phyloP scores from a whole-genome alignment of 129 eudicot species.

The Artemisia annua region DNA sequence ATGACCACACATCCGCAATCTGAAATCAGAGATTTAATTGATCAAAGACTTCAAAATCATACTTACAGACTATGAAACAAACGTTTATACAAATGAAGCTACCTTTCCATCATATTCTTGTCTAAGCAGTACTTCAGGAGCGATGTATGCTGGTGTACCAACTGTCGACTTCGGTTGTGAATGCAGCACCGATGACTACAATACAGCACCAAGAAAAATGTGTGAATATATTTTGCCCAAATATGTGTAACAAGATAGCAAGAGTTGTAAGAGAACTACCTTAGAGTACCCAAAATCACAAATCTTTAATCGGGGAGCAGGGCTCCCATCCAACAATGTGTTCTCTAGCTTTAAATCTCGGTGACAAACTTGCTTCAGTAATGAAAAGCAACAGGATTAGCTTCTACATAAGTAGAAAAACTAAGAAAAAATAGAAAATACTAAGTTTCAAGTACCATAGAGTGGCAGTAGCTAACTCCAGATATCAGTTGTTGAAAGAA shows the following conservation, averaged over 20 bases:
- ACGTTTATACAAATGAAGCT: background rate
- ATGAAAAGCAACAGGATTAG: conserved; percentile 19
- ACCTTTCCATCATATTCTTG: conserved; percentile 99
- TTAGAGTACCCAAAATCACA: conserved; percentile 86
- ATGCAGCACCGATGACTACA: conserved; percentile 86
- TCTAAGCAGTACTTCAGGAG: conserved; percentile 90
- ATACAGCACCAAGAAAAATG: conserved; percentile 17
- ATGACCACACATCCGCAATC: conserved; percentile 99
- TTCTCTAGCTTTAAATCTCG: conserved; percentile 79
- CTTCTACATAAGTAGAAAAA: background rate
- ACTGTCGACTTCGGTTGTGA: conserved; percentile 96
- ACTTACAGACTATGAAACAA: background rate
- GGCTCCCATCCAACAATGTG: conserved; percentile 78
- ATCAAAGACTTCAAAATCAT: background rate
- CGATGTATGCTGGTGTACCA: conserved; percentile 97
- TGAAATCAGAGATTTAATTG: conserved; percentile 31
- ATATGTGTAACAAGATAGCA: background rate
- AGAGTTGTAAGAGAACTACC: conserved; percentile 30
- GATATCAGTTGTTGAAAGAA: conserved; percentile 76
- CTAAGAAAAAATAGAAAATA: background rate
- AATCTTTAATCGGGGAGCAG: conserved; percentile 74
- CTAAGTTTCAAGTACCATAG: conserved; percentile 43
- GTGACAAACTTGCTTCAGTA: conserved; percentile 78
- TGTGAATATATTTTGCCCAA: background rate
- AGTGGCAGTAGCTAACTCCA: conserved; percentile 77